Evolutionary conservation across 2,329 filamentous ascomycete genomes (phyloP).

Genomic region (Colletotrichum sp.): DNA sequence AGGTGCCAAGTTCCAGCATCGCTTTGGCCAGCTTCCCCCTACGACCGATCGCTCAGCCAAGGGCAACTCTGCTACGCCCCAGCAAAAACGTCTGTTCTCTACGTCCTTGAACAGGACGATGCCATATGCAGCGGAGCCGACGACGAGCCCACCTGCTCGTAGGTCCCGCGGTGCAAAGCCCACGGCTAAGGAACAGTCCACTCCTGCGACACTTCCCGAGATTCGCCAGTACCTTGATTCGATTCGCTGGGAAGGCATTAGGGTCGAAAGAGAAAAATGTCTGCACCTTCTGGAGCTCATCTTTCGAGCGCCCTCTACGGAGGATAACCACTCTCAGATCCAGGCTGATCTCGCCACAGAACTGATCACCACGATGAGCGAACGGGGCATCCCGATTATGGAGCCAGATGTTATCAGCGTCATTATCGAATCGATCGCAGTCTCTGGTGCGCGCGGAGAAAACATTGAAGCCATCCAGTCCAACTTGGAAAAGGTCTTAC

Average conservation of each 20-base stretch:
- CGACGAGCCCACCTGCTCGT: neutral
- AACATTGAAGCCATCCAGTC: slow-evolving; percentile 44
- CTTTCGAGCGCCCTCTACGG: slow-evolving; percentile 30
- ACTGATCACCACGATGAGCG: slow-evolving; percentile 49
- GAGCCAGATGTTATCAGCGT: slow-evolving; percentile 53
- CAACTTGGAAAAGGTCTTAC: slow-evolving; percentile 51
- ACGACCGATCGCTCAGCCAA: neutral
- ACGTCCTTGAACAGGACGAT: slow-evolving; percentile 32
- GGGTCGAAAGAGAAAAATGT: slow-evolving; percentile 38
- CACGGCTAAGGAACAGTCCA: neutral
- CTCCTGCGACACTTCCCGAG: neutral
- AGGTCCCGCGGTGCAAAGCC: neutral
- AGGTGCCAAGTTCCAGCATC: slow-evolving; percentile 28
- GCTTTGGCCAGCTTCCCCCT: slow-evolving; percentile 16
- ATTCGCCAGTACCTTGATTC: slow-evolving; percentile 37
- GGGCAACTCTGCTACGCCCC: slow-evolving; percentile 20
- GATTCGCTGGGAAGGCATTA: slow-evolving; percentile 41
- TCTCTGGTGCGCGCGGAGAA: slow-evolving; percentile 32
- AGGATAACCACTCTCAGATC: slow-evolving; percentile 27
- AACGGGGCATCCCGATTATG: slow-evolving; percentile 48
- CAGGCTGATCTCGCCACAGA: slow-evolving; percentile 46
- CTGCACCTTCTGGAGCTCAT: slow-evolving; percentile 43
- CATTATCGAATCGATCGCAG: slow-evolving; percentile 46
- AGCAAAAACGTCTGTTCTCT: slow-evolving; percentile 39
- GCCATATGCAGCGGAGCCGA: neutral